Base-by-base conservation (phyloP, 2,329 filamentous ascomycete species). In the Colletotrichum costaricense region DNA sequence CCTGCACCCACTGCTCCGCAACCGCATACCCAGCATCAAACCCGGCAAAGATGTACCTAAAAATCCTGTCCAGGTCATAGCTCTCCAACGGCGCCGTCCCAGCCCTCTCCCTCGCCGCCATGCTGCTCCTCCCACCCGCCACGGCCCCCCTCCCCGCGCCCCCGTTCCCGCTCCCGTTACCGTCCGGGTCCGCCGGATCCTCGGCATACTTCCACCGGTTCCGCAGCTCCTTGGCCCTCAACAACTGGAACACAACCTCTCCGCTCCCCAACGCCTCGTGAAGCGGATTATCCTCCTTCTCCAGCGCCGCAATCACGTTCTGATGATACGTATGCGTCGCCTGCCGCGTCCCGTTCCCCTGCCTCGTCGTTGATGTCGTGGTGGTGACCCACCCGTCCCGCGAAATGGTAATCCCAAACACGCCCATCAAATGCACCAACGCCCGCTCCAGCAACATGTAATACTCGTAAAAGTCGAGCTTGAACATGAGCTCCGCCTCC, bases 401-500 rank as follows among this genome's bases (percentile, higher is more conserved):
- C 0, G 84, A 81, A 0, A 94, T 84, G 0, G 80, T 79, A 5
- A 93, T 85, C 8, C 88, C 90, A 72, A 91, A 93, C 0, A 93
- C 88, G 0, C 86, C 87, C n/a, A 93, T 87, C 1, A 93, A 83
- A 59, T 92, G 88, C 1, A 93, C 91, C 8, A 94, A 85, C 0
- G 92, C 92, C 35, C 93, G 89, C 82, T 95, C 93, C 7, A 94
- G 88, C 46, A 93, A 87, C 64, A 90, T 90, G 82, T 94, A 94
- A 80, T 92, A 94, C 78, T 95, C 93, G 81, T 93, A 91, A 75
- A 94, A 95, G 78, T 94, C 93, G 8, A 94, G 87, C 80, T 94
- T 94, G 84, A 94, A 94, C 86, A 94, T 94, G 19, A 89, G 86
- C 80, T 92, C 90, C 0, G 88, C 88, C 75, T 89, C 87, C 8